Percentiles rank a stretch among this genome's conserved stretches.
These are phyloP conservation scores for Pseudocercospora ulei DNA, from an alignment of 2,329 filamentous ascomycete species.

Conservation along the genomic window DNA sequence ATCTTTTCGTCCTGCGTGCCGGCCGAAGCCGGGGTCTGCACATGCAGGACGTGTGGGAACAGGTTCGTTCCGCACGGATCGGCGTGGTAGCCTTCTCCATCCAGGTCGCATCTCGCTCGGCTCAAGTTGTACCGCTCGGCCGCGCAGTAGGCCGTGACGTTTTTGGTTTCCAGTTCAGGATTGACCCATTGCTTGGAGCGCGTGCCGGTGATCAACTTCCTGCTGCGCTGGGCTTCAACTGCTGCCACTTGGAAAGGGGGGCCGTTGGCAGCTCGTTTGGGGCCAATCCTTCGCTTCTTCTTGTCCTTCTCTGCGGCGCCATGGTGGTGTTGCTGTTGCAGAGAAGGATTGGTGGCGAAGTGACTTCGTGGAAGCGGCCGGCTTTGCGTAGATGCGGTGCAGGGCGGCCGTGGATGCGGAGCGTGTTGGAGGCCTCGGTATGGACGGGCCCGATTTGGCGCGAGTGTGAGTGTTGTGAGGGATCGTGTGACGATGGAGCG, in stretches of 20 bases:
- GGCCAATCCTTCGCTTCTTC: conserved; percentile 45
- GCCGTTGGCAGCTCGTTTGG: conserved; percentile 48
- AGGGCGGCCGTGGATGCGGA: conserved; percentile 19
- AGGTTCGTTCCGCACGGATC: conserved; percentile 54
- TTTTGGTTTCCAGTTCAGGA: conserved; percentile 41
- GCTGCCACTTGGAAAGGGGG: conserved; percentile 69
- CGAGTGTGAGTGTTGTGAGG: conserved; percentile 22
- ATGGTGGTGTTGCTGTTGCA: conserved; percentile 19
- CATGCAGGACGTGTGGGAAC: conserved; percentile 56
- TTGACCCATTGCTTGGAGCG: conserved; percentile 40
- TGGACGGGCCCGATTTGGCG: conserved; percentile 18
- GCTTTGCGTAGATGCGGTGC: conserved; percentile 19
- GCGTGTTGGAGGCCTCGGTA: conserved; percentile 16
- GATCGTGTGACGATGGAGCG: conserved; percentile 23
- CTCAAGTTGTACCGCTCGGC: conserved; percentile 57
- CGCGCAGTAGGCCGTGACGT: conserved; percentile 56
- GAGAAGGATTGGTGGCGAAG: conserved; percentile 22
- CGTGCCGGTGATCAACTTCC: conserved; percentile 42
- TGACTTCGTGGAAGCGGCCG: conserved; percentile 25
- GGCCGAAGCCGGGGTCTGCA: conserved; percentile 40
- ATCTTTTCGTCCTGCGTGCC: conserved; percentile 37
- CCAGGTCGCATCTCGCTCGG: conserved; percentile 49
- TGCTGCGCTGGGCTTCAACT: conserved; percentile 65
- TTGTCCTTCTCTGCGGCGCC: conserved; percentile 9
- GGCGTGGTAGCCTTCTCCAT: conserved; percentile 51